These are phyloP conservation scores for Podospora pseudopauciseta DNA, from an alignment of 495 filamentous ascomycete genomes.

Conservation along the genomic window DNA sequence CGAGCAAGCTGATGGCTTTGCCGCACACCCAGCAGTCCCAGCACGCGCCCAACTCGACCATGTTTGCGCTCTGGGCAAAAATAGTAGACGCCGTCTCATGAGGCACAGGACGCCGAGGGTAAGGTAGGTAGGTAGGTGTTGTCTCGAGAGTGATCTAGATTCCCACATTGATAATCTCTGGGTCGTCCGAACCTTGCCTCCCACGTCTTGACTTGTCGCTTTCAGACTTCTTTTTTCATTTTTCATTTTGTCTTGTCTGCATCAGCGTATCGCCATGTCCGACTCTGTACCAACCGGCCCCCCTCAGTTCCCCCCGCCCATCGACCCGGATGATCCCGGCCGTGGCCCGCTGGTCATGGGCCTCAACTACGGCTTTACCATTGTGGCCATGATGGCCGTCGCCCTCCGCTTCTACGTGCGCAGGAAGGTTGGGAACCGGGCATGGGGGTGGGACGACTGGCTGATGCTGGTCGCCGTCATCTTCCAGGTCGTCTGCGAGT, in stretches of 20 bases:
- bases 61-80: too few species aligned
- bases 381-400: slow-evolving; percentile 5
- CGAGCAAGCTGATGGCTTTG: too few species aligned
- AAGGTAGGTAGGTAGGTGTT: too few species aligned
- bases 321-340: slow-evolving; percentile 13
- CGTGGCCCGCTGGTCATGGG: slow-evolving; percentile 13
- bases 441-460: slow-evolving; percentile 11
- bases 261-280: not conserved
- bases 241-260: not conserved
- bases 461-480: slow-evolving; percentile 15
- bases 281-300: not conserved
- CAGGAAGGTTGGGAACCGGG: not conserved
- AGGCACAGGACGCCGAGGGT: too few species aligned
- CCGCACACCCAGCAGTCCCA: too few species aligned
- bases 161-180: not conserved
- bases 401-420: slow-evolving; percentile 3
- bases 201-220: too few species aligned
- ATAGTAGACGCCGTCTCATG: too few species aligned
- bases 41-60: too few species aligned
- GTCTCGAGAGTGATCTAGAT: too few species aligned
- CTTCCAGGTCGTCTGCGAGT: not conserved
- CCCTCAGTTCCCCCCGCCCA: slow-evolving; percentile 12
- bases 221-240: not conserved
- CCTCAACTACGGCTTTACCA: slow-evolving; percentile 14
- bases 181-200: too few species aligned